A percentile compares a stretch with the other conserved stretches of the same genome.
Conservation (phyloP, 2,329 filamentous ascomycete species). For the Phaeosphaeriaceae sp. region DNA sequence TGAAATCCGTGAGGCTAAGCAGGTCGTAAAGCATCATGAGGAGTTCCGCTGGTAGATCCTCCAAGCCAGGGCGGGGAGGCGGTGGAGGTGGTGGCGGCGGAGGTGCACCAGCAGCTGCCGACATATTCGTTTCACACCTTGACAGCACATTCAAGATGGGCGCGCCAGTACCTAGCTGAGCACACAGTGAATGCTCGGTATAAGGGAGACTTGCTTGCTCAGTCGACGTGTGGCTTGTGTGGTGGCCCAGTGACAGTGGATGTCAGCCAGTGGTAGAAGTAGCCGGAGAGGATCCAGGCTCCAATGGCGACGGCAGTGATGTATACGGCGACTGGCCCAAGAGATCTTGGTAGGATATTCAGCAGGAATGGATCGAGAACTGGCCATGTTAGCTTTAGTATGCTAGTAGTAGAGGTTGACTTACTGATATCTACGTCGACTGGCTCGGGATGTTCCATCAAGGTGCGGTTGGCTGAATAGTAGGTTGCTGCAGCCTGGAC, state of each 20-base stretch:
- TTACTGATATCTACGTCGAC: conserved; percentile 76
- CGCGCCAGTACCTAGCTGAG: not conserved
- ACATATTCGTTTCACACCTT: conserved; percentile 22
- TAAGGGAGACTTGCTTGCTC: conserved; percentile 10
- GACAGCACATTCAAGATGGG: not conserved
- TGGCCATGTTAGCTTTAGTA: conserved; percentile 23
- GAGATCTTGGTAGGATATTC: conserved; percentile 79
- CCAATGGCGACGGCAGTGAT: conserved; percentile 66
- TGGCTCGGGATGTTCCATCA: conserved; percentile 77
- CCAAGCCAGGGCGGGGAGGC: conserved; percentile 35
- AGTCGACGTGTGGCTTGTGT: conserved; percentile 43
- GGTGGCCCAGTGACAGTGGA: conserved; percentile 23
- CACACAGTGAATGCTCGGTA: not conserved
- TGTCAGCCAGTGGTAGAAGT: conserved; percentile 47
- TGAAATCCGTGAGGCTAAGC: conserved; percentile 50
- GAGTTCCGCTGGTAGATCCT: conserved; percentile 55
- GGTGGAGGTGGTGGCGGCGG: conserved; percentile 22
- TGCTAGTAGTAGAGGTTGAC: conserved; percentile 10
- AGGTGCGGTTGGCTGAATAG: conserved; percentile 73
- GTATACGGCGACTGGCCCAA: conserved; percentile 75
- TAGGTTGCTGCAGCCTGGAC: conserved; percentile 83
- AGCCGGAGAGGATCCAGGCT: conserved; percentile 59
- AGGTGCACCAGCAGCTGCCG: conserved; percentile 26
- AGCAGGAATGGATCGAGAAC: conserved; percentile 86
- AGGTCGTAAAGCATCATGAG: conserved; percentile 54